phyloP scores from a whole-genome alignment of 805 yeast genomes.

The Teunomyces pallodes region DNA sequence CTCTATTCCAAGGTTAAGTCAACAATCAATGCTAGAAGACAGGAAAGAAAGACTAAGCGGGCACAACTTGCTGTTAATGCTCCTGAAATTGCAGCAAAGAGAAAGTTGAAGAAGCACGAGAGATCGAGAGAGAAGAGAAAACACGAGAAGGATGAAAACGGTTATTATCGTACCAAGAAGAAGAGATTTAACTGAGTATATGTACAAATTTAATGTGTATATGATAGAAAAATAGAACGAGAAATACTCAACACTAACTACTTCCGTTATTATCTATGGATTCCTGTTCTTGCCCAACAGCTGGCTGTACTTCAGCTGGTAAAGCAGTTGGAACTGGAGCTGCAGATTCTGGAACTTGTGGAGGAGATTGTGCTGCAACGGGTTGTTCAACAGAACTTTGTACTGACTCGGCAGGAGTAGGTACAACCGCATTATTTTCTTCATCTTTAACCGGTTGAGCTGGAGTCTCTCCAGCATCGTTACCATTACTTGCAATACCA shows the following conservation, averaged over 20 bases:
- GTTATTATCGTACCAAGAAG: slow-evolving; percentile 66
- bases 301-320: neutral
- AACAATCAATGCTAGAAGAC: slow-evolving; percentile 57
- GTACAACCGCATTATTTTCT: neutral
- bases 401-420: neutral
- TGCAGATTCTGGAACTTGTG: neutral
- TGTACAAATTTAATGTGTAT: neutral
- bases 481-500: neutral
- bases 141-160: slow-evolving; percentile 71
- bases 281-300: neutral
- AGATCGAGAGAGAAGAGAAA: slow-evolving; percentile 76
- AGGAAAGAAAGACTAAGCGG: slow-evolving; percentile 71
- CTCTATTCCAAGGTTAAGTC: slow-evolving; percentile 64
- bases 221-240: neutral
- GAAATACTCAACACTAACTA: neutral
- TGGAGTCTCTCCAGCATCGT: neutral
- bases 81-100: slow-evolving; percentile 79
- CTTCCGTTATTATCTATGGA: neutral
- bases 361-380: neutral
- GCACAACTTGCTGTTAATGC: slow-evolving; percentile 72
- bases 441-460: neutral
- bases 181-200: slow-evolving; percentile 26
- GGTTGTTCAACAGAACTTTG: neutral
- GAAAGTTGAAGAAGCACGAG: slow-evolving; percentile 73
- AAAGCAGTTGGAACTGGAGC: neutral